Conservation (phyloP, 768 basidiomycete genomes). For the Kwoniella sp. region DNA sequence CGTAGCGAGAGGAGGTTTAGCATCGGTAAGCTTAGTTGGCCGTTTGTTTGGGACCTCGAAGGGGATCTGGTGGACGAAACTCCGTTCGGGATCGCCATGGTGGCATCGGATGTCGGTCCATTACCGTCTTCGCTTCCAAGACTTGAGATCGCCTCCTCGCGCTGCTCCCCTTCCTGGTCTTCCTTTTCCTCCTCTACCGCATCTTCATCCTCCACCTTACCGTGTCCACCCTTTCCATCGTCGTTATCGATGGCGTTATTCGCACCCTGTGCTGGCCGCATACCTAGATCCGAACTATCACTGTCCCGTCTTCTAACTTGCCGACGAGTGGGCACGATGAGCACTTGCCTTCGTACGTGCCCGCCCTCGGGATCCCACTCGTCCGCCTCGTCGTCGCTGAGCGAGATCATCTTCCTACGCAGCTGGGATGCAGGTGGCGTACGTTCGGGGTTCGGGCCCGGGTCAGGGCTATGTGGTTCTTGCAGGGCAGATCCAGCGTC, state of each 20-base stretch:
- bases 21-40: slow-evolving; percentile 16
- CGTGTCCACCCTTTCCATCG: too few species aligned
- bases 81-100: too few species aligned
- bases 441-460: background rate
- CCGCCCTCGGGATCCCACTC: slow-evolving; percentile 37
- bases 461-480: background rate
- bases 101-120: background rate
- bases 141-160: slow-evolving; percentile 4
- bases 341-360: slow-evolving; percentile 19
- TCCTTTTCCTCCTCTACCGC: slow-evolving; percentile 18
- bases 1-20: slow-evolving; percentile 28
- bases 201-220: background rate
- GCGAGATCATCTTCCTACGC: slow-evolving; percentile 21
- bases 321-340: slow-evolving; percentile 37
- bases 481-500: background rate
- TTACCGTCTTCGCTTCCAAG: background rate
- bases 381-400: slow-evolving; percentile 40
- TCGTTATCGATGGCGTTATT: too few species aligned
- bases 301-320: slow-evolving; percentile 9
- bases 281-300: background rate
- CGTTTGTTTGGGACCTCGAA: background rate
- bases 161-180: slow-evolving; percentile 9
- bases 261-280: background rate
- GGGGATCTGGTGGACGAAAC: background rate
- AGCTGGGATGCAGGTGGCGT: slow-evolving; percentile 2